Evolutionary conservation across 179 eudicot genomes (phyloP), one percentile per base, ranked within the genome.

Genomic region (Silene coronaria): DNA sequence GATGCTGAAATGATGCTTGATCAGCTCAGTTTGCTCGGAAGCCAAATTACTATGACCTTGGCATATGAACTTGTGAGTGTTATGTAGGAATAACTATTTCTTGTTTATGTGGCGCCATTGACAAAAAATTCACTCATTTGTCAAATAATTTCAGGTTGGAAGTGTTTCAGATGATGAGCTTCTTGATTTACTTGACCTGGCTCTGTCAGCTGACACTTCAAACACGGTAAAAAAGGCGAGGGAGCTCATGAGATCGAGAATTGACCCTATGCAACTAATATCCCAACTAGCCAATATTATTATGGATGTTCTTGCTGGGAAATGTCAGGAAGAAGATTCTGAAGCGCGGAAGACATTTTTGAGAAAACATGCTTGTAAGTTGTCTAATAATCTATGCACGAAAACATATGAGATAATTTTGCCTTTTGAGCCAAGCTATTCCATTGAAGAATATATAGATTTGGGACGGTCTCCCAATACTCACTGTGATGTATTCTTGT

Each of bases 1-100:
- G 99, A 92, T 82, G 97, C 97, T 58, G 97, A 92, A 76, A 92
- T 93, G 97, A 92, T 88, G 95, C 88, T 95, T 76, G 99, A 95
- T 82, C 99, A 95, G 80, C 85, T 93, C 67, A 91, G 97, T 82
- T 85, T 95, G 82, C 87, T 95, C 53, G 95, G 97, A 30, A 91
- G 81, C 83, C 86, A 82, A 77, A 91, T 95, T 61, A 89, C 97
- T 1, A 70, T 86, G 81, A 69, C 87, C 17, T 72, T 93, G 83
- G 89, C 89, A 6, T 87, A 91, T 81, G 97, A 95, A 76, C 86
- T 95, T 51, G 99, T 95, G 82, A 88, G 99, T 84, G 12, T 72
- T 24, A 13, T 71, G 12, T 76, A 10, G 13, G 32, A 23, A 19
- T 26, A 13, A 70, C 42, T 78, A 10, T 36, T 53, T 63, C 24